Base-by-base conservation (phyloP, 495 filamentous ascomycete species). In the Penicilliopsis zonata region DNA sequence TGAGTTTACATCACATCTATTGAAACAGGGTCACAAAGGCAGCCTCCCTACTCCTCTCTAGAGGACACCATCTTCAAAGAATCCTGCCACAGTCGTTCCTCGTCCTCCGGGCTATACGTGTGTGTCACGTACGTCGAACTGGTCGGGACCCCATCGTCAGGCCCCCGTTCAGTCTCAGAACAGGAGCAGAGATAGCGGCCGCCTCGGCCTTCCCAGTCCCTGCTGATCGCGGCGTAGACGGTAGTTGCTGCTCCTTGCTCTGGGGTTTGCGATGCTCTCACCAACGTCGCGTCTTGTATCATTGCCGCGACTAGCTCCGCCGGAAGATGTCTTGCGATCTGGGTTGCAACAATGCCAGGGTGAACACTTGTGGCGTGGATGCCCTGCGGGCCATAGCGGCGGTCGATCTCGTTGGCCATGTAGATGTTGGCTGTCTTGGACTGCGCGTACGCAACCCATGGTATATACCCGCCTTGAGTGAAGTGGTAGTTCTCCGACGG, bases 341-440 rank as follows among this genome's bases (percentile, higher is more conserved):
- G 35, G 2, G 38, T 51, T 13, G 26, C 30, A 5, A 68, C 52
- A 4, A 39, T 50, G 1, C 65, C 66, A 2, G 63, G 66, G 16
- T 60, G 53, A 4, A 68, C 16, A 35, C 50, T 53, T 12, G 42
- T 41, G 0, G 48, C 56, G 29, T 60, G 56, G 0, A 70, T 38
- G 3, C 63, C 59, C 9, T 48, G 34, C 1, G 33, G 3, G 1
- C 53, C 54, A 28, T 62, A 68, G 0, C 40, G 39, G 1, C 57
- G 50, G 18, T 65, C 57, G 14, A 68, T 52, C 38, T 67, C 46
- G 18, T 57, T 61, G 5, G 63, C 55, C 37, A 51, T 59, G 28
- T 47, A 65, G 16, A 65, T 53, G 17, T 53, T 55, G 5, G 61
- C 59, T 0, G 50, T 57, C 33, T 64, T 67, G 39, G 42, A 48